Evolutionary conservation across 768 basidiomycete genomes (phyloP), one percentile per base, ranked within the genome.

Genomic region (Xerocomellus intermedius): DNA sequence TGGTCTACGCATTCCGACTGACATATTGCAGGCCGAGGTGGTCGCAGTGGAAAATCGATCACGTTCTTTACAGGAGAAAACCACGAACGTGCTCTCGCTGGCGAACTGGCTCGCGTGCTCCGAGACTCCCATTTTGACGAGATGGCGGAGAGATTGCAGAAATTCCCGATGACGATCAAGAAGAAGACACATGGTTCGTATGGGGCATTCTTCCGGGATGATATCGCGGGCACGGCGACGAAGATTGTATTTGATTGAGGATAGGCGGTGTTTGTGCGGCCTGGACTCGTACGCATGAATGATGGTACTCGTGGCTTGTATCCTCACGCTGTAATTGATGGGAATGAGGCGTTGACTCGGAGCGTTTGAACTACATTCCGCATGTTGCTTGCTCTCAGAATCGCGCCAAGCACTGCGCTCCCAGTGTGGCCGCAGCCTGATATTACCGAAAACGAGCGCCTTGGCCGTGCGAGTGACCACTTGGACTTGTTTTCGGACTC

Each of bases 121-220:
- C 76, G 87, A 49, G 97, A 98, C 69, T 87, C 89, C 42, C 91
- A 89, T 30, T 91, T 90, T 59, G 83, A 88, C 53, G 82, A 86
- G 45, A 84, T 89, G 60, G 85, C 74, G 6, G 69, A 70, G 50
- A 62, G 53, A 24, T 76, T 97, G 73, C 83, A 86, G 55, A 85
- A 86, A 64, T 98, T 97, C 78, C 93, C 94, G 48, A 92, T 95
- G 82, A 91, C 94, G 55, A 93, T 98, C 75, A 97, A 96, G 79
- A 98, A 98, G 80, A 92, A 85, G 79, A 83, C 87, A 62, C 95
- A 98, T 64, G 77, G 91, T 19, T 87, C 83, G 39, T 98, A 97
- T 63, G 95, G 95, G 5, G 90, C 89, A 6, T 93, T 92, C 73
- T 93, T 81, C 71, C 71, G 87, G 52, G 84, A 89, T 60, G 79